Evolutionary conservation across 331 rosid species (phyloP), one percentile per base, ranked within the genome.

Genomic region (Phaseolus coccineus): DNA sequence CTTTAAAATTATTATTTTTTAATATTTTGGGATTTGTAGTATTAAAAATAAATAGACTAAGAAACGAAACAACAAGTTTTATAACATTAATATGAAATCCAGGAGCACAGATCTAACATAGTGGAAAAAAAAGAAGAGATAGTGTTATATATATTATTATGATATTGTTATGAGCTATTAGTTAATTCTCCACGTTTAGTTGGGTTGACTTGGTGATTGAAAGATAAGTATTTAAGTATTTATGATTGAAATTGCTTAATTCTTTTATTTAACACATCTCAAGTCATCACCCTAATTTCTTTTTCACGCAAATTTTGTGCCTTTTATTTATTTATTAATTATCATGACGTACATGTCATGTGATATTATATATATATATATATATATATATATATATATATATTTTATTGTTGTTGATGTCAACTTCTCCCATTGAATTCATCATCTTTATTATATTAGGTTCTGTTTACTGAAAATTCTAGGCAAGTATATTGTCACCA

Each of bases 291-390:
- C n/a, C 46, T 28, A 42, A 28, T 82, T 82, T 70, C 62, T 73
- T 73, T 73, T 74, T 11, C 7, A 53, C 1, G 15, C 7, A 56
- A 82, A 77, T 9, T 5, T 16, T 12, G 59, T 48, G 15, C 78
- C 27, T 2, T 64, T 39, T 8, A 40, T 37, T 51, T 37, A 46
- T 37, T 69, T 73, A 13, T 51, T 37, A 33, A 33, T 35, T 35
- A 35, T 35, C 76, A 83, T 72, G 76, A 83, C 42, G 25, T n/a
- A 51, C 0, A 61, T 72, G 67, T 78, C 77, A 77, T 15, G 10
- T 19, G 16, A 3, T 35, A 4, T 4, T 16, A 79, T 19, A 27
- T 40, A 39, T 35, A 66, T 15, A 74, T 14, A 6, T 3, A 28
- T 28, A 28, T 28, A 28, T 28, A 28, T 28, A 28, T 28, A 28